Conservation (phyloP, 164 flowering plant genomes). For the Magnolia kwangsiensis region DNA sequence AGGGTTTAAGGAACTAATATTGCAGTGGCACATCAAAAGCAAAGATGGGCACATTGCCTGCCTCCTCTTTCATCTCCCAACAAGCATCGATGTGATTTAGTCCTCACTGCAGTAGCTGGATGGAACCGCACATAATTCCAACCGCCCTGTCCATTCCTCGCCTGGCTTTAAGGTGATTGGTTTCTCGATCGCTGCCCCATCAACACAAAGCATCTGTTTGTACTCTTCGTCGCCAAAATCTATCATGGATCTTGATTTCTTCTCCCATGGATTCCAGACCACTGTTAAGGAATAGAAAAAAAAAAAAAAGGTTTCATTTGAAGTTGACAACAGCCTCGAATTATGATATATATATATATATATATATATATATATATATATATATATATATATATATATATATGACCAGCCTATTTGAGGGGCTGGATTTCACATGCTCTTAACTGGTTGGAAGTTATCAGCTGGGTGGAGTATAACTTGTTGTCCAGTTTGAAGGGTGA, state of each 20-base stretch:
- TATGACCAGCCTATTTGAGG: too few species aligned
- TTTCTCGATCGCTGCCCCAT: slow-evolving; percentile 79
- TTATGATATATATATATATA: too few species aligned
- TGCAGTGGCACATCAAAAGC: background rate
- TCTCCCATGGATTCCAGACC: slow-evolving; percentile 99
- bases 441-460: too few species aligned
- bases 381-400: too few species aligned
- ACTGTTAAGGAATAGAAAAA: slow-evolving; percentile 32
- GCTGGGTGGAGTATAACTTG: too few species aligned
- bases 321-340: background rate
- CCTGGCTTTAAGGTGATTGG: slow-evolving; percentile 84
- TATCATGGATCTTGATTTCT: slow-evolving; percentile 69
- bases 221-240: slow-evolving; percentile 91
- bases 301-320: background rate
- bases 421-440: too few species aligned
- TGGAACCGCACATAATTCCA: slow-evolving; percentile 56
- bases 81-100: slow-evolving; percentile 24
- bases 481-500: too few species aligned
- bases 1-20: background rate
- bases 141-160: slow-evolving; percentile 83
- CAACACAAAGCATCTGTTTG: slow-evolving; percentile 89
- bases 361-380: too few species aligned
- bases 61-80: background rate
- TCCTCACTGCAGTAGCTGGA: slow-evolving; percentile 67
- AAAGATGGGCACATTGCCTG: background rate